These are phyloP conservation scores for Leptographium flavum DNA, from an alignment of 2,329 filamentous ascomycete species.

Conservation along the genomic window DNA sequence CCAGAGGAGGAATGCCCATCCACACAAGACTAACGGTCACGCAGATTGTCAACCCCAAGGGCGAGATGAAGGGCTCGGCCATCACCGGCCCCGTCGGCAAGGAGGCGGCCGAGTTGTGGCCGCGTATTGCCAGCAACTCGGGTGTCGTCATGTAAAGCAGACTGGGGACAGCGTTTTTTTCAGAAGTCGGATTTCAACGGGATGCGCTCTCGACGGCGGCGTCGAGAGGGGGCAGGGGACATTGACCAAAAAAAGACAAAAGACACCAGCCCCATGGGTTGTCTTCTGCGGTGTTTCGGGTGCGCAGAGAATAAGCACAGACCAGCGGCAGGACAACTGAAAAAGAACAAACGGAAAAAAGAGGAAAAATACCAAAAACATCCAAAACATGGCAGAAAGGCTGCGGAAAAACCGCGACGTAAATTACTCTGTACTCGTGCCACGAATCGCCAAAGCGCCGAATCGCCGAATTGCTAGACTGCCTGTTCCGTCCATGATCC, in stretches of 20 bases:
- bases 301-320: background rate
- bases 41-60: slow-evolving; percentile 99
- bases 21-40: background rate
- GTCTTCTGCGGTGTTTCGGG: slow-evolving; percentile 1
- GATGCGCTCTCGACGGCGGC: background rate
- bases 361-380: slow-evolving; percentile 5
- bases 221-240: background rate
- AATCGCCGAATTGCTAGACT: too few relatives aligned
- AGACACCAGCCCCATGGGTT: background rate
- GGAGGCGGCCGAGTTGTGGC: slow-evolving; percentile 99
- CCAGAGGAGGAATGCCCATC: too few relatives aligned
- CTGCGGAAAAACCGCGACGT: too few relatives aligned
- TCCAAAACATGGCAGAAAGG: slow-evolving; percentile 6
- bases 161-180: too few relatives aligned
- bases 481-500: too few relatives aligned
- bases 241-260: background rate
- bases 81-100: slow-evolving; percentile 99
- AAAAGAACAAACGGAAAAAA: background rate
- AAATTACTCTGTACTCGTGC: too few relatives aligned
- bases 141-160: slow-evolving; percentile 99
- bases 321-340: background rate
- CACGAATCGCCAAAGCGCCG: too few relatives aligned
- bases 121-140: slow-evolving; percentile 99
- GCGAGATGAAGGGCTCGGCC: slow-evolving; percentile 99
- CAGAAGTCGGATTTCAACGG: slow-evolving; percentile 9